Percentiles rank a stretch among this genome's conserved stretches.
These are phyloP conservation scores for Poa pratensis DNA, from an alignment of 176 grass and related monocot genomes.

Conservation along the genomic window DNA sequence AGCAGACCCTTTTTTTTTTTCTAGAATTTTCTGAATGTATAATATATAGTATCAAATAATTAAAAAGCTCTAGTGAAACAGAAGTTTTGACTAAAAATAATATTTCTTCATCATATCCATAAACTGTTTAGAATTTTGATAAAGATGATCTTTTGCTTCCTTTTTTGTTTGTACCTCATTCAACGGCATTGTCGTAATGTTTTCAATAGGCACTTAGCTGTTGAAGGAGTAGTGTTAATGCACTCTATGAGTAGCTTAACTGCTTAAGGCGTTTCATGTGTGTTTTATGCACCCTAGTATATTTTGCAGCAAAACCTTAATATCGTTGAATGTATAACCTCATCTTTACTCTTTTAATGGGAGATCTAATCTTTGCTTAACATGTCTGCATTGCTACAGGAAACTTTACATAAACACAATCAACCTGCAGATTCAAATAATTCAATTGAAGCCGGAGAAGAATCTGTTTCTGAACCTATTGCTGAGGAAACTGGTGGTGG, in stretches of 20 bases:
- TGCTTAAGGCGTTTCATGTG: neutral
- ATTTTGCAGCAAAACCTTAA: neutral
- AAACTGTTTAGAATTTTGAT: neutral
- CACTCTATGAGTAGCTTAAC: constrained; percentile 1
- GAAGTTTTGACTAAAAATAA: neutral
- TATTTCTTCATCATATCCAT: constrained; percentile 14
- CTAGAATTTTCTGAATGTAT: neutral
- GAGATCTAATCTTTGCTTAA: neutral
- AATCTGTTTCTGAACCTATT: constrained; percentile 47
- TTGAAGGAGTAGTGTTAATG: neutral
- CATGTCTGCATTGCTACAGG: constrained; percentile 43
- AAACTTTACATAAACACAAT: constrained; percentile 89
- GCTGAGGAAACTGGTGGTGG: constrained; percentile 45
- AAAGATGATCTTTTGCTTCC: neutral
- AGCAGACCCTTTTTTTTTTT: neutral
- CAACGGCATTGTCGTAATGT: neutral
- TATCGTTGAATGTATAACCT: neutral
- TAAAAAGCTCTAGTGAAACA: neutral
- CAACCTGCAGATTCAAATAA: constrained; percentile 39
- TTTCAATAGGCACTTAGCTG: neutral
- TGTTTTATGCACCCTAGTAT: neutral
- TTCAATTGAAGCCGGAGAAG: constrained; percentile 52
- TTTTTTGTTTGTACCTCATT: neutral
- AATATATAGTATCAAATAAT: neutral
- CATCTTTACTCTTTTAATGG: neutral